A percentile compares a stretch with the other conserved stretches of the same genome.
phyloP scores from a whole-genome alignment of 495 filamentous ascomycete species.

The Rhizodiscina lignyota region DNA sequence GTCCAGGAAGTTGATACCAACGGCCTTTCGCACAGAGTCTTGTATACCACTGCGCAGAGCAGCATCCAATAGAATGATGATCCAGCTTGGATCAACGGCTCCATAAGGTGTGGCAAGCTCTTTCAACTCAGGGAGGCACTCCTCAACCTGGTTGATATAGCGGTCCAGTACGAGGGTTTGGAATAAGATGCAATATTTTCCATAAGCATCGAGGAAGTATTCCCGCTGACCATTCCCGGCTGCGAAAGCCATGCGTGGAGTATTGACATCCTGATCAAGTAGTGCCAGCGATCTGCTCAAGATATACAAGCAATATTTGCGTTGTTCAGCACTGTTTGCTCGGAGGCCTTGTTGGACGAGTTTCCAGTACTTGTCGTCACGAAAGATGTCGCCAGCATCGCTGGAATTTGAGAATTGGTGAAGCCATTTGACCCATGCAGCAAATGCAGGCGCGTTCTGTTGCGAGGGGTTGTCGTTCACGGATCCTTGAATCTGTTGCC shows the following conservation, averaged over 20 bases:
- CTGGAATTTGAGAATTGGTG: too few relatives aligned
- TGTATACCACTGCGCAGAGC: slow-evolving; percentile 2
- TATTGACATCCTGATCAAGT: slow-evolving; percentile 7
- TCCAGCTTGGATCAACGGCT: slow-evolving; percentile 7
- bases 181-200: slow-evolving; percentile 19
- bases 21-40: slow-evolving; percentile 12
- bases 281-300: slow-evolving; percentile 19
- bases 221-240: slow-evolving; percentile 1
- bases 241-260: slow-evolving; percentile 10
- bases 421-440: too few relatives aligned
- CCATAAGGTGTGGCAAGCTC: background rate
- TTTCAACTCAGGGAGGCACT: slow-evolving; percentile 6
- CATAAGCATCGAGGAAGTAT: slow-evolving; percentile 12
- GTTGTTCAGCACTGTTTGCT: too few relatives aligned
- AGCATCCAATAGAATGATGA: background rate
- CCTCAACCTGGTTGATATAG: slow-evolving; percentile 25
- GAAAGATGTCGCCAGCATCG: too few relatives aligned
- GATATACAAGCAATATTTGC: too few relatives aligned
- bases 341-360: too few relatives aligned
- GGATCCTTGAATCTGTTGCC: too few relatives aligned
- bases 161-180: slow-evolving; percentile 23
- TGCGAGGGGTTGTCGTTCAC: too few relatives aligned
- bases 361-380: too few relatives aligned
- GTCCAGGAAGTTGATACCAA: slow-evolving; percentile 20
- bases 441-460: too few relatives aligned